Percentiles rank a stretch among this genome's conserved stretches.
phyloP scores from a whole-genome alignment of 2,329 filamentous ascomycete genomes.

The Exophiala phaeomuriformis region DNA sequence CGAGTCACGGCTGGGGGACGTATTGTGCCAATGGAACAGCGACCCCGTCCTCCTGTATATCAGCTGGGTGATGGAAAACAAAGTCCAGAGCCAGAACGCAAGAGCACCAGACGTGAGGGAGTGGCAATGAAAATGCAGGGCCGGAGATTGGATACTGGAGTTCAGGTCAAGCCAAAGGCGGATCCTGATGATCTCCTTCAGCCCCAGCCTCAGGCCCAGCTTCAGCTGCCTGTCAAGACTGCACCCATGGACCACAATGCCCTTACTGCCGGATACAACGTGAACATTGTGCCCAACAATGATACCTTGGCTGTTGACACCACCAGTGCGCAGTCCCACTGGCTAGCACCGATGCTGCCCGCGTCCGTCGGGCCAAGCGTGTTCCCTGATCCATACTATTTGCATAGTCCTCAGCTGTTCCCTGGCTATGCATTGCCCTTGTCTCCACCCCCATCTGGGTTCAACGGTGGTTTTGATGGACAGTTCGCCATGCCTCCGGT shows the following conservation, averaged over 20 bases:
- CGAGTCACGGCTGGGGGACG: constrained; percentile 44
- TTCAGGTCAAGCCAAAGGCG: not conserved
- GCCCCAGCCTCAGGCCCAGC: constrained; percentile 1
- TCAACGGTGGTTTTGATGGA: constrained; percentile 5
- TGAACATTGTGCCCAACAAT: constrained; percentile 3
- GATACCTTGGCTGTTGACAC: constrained; percentile 6
- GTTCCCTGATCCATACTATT: constrained; percentile 11
- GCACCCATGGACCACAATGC: not conserved
- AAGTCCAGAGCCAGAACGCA: constrained; percentile 12
- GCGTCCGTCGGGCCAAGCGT: constrained; percentile 3
- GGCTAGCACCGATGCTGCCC: constrained; percentile 6
- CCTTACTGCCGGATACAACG: constrained; percentile 2
- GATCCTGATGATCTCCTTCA: constrained; percentile 1
- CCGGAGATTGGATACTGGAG: not conserved
- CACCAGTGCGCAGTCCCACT: constrained; percentile 4
- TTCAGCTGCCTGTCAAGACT: constrained; percentile 2
- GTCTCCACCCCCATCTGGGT: constrained; percentile 6
- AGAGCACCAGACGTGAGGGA: constrained; percentile 18
- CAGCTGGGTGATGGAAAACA: constrained; percentile 22
- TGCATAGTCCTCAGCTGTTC: constrained; percentile 8
- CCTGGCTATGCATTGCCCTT: constrained; percentile 2
- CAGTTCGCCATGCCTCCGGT: constrained; percentile 6
- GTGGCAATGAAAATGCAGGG: constrained; percentile 1
- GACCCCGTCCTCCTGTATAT: constrained; percentile 33
- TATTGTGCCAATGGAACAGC: constrained; percentile 42